Conservation (phyloP, 768 basidiomycete species). For the Antrodiella citrinella region DNA sequence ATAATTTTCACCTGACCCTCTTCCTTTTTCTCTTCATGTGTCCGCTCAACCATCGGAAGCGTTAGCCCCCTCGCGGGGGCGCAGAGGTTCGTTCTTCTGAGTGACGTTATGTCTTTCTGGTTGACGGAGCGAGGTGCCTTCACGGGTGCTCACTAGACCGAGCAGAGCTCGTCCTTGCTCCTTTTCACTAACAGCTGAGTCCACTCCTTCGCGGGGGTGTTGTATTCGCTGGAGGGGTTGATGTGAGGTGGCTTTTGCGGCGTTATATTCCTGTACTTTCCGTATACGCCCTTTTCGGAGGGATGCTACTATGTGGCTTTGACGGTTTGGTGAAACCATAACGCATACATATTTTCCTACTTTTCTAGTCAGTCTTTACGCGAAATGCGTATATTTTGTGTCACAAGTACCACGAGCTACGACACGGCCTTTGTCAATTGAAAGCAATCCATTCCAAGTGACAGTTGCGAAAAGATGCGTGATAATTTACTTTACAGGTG, state of each 20-base stretch:
- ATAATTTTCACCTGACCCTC: conserved; percentile 15
- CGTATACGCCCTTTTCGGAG: conserved; percentile 39
- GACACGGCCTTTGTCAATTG: not conserved
- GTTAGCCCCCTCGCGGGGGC: conserved; percentile 37
- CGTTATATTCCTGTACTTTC: conserved; percentile 82
- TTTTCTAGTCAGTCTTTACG: not conserved
- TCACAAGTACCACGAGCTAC: not conserved
- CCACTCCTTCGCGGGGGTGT: conserved; percentile 45
- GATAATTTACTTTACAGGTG: too few species aligned
- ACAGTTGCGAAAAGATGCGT: not conserved
- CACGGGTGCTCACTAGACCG: conserved; percentile 43
- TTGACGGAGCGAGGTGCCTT: conserved; percentile 71
- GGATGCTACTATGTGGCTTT: conserved; percentile 69
- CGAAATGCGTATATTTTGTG: not conserved
- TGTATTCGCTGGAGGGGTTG: conserved; percentile 45
- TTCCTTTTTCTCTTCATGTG: conserved; percentile 38
- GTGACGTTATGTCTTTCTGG: conserved; percentile 58
- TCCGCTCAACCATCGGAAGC: conserved; percentile 66
- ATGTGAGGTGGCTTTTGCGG: conserved; percentile 36
- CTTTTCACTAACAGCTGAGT: conserved; percentile 35
- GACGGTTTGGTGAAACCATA: conserved; percentile 83
- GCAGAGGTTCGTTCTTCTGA: conserved; percentile 44
- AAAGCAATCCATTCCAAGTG: not conserved
- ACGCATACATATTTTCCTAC: conserved; percentile 42
- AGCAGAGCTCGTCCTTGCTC: conserved; percentile 29